A percentile compares a stretch with the other conserved stretches of the same genome.
Conservation (phyloP, 2,329 filamentous ascomycete genomes). For the Verticillium zaregamsianum region DNA sequence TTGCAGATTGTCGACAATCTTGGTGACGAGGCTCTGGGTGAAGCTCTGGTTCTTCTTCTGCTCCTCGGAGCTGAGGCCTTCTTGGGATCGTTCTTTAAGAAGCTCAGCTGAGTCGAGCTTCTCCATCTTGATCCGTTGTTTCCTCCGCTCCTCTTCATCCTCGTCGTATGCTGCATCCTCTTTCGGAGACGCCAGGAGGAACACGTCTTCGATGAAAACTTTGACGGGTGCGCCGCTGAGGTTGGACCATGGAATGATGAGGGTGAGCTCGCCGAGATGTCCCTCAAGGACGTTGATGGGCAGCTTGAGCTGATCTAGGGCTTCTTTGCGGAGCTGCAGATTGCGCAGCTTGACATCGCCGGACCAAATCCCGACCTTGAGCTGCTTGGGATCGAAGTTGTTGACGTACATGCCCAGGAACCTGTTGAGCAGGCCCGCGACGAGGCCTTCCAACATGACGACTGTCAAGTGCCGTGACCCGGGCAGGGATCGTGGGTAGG, state of each 20-base stretch:
- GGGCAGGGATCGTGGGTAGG: constrained; percentile 46
- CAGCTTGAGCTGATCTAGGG: constrained; percentile 92
- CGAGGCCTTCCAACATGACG: constrained; percentile 93
- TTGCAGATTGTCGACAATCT: constrained; percentile 97
- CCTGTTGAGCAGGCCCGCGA: constrained; percentile 95
- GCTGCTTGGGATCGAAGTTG: constrained; percentile 96
- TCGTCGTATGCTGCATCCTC: constrained; percentile 92
- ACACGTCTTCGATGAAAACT: constrained; percentile 95
- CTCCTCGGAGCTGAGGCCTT: constrained; percentile 90
- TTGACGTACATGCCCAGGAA: constrained; percentile 99
- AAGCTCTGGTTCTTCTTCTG: constrained; percentile 98
- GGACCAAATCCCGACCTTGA: constrained; percentile 98
- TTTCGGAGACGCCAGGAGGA: constrained; percentile 88
- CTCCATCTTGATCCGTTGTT: constrained; percentile 95
- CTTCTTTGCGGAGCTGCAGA: constrained; percentile 88
- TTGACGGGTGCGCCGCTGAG: constrained; percentile 90
- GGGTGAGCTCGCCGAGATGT: constrained; percentile 84
- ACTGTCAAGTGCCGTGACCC: constrained; percentile 63
- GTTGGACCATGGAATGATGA: constrained; percentile 97
- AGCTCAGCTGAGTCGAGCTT: constrained; percentile 96
- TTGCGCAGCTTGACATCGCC: constrained; percentile 95
- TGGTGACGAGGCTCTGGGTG: constrained; percentile 88
- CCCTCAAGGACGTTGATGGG: constrained; percentile 96
- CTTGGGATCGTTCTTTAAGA: constrained; percentile 85
- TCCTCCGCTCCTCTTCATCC: constrained; percentile 83